These are phyloP conservation scores for Hypoxylon rickii DNA, from an alignment of 495 filamentous ascomycete species.

Conservation along the genomic window DNA sequence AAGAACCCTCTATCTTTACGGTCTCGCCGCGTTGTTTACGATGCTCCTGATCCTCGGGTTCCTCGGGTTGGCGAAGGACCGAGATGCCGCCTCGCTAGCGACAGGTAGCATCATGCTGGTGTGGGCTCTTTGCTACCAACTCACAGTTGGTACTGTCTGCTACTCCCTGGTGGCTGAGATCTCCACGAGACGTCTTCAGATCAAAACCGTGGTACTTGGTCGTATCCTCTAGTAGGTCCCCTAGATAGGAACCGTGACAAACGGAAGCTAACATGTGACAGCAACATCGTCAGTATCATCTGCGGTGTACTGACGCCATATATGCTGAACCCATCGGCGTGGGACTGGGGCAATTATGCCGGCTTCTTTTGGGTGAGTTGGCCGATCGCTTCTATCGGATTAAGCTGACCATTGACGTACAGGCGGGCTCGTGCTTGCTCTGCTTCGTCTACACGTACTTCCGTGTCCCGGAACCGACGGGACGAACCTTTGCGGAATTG, in stretches of 20 bases:
- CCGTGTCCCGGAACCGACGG: constrained; percentile 72
- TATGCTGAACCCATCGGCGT: constrained; percentile 74
- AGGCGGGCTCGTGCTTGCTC: constrained; percentile 68
- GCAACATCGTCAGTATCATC: constrained; percentile 41
- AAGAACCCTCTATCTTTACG: constrained; percentile 68
- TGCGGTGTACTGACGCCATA: constrained; percentile 73
- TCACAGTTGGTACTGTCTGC: constrained; percentile 77
- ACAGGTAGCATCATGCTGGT: constrained; percentile 72
- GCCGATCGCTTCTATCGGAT: background rate
- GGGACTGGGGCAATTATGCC: constrained; percentile 77
- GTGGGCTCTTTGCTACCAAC: constrained; percentile 76
- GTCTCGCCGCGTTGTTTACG: constrained; percentile 64
- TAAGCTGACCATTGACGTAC: background rate
- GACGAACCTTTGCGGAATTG: constrained; percentile 73
- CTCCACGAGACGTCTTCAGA: constrained; percentile 72
- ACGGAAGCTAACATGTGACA: constrained; percentile 17
- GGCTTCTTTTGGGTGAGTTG: constrained; percentile 78
- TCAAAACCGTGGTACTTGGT: constrained; percentile 71
- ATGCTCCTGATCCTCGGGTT: constrained; percentile 78
- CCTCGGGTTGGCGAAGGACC: constrained; percentile 64
- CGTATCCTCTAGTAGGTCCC: constrained; percentile 64
- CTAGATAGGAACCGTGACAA: background rate
- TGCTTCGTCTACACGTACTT: constrained; percentile 78
- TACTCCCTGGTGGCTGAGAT: constrained; percentile 79
- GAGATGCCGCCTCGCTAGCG: constrained; percentile 62